Evolutionary conservation across 768 basidiomycete genomes (phyloP), one percentile per base, ranked within the genome.

Genomic region (Clathrus columnatus): DNA sequence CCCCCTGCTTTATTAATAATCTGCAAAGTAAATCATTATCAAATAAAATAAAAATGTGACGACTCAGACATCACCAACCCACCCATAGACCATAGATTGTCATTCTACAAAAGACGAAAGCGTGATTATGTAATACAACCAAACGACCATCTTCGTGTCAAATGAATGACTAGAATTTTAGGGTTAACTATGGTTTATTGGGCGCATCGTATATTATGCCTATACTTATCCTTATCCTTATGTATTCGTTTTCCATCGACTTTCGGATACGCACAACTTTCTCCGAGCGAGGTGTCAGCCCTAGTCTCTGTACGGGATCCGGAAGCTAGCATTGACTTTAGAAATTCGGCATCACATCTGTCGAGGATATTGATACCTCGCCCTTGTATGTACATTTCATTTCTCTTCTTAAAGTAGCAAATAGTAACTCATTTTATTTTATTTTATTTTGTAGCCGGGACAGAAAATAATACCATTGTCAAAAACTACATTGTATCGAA

Each of bases 1-100:
- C 96, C 96, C 24, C 96, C 96, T 14, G 96, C 96, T 74, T 98
- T 98, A 70, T 97, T 98, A 65, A 98, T 95, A 55, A 97, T 82
- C 89, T 92, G 67, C 57, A 68, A 18, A 43, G 24, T 26, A 8
- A 32, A 24, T 27, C 44, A 18, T 47, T 11, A 7, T 16, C 28
- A 17, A 45, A 29, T 18, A 49, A 42, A 21, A 1, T 42, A 45
- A 28, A 41, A 20, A 24, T 44, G 50, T 44, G 36, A 54, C 36
- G 47, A 51, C 16, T 29, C n/a, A 16, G n/a, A n/a, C n/a, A n/a
- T n/a, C n/a, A n/a, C n/a, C n/a, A n/a, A 66, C 75, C 51, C 72
- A 87, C 89, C 89, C 90, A 91, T 50, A 91, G 80, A 63, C 85
- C 81, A 64, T 79, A 88, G 67, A 91, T 81, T 56, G 84, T 77